Base-by-base conservation (phyloP, 805 yeast species). In the Candida oleophila region DNA sequence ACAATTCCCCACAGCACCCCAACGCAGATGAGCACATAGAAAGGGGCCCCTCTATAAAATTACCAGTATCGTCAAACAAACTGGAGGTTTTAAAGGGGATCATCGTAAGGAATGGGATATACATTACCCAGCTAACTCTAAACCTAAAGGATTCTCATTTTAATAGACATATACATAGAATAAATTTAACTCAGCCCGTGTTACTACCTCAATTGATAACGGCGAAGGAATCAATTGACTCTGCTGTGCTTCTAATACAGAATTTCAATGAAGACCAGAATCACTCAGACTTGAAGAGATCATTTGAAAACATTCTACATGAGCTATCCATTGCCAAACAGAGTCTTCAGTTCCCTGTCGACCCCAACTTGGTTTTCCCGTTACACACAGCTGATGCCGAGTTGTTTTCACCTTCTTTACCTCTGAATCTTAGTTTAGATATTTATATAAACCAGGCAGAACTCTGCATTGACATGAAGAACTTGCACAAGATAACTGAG, bases 21-120 rank as follows among this genome's bases (percentile, higher is more conserved):
- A 66, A 65, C 42, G 51, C 54, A 1, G 48, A 41, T 7, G 49
- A 55, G 22, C 52, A 50, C 36, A 57, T 60, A n/a, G 67, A 62
- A 45, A 46, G 68, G 12, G 75, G 74, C 1, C 72, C 73, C 30
- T 18, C 75, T 12, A 73, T 81, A 44, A 82, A 77, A 47, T 66
- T 85, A 43, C 87, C 90, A 0, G 63, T 85, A 4, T 69, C 82
- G 0, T 72, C 82, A 0, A 66, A 73, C 14, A 77, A 82, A 45
- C 75, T 77, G 46, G 85, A 82, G 47, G 64, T 71, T 2, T 62
- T 84, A 14, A 82, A 83, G 49, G 92, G 92, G 0, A 71, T 81
- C 1, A 60, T 85, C 0, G 77, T 80, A 0, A 61, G 91, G 43
- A 74, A 71, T 44, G 83, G 84, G 4, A 72, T 76, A 11, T 74